Base-by-base conservation (phyloP, 768 basidiomycete species). In the Mycena capillaripes region DNA sequence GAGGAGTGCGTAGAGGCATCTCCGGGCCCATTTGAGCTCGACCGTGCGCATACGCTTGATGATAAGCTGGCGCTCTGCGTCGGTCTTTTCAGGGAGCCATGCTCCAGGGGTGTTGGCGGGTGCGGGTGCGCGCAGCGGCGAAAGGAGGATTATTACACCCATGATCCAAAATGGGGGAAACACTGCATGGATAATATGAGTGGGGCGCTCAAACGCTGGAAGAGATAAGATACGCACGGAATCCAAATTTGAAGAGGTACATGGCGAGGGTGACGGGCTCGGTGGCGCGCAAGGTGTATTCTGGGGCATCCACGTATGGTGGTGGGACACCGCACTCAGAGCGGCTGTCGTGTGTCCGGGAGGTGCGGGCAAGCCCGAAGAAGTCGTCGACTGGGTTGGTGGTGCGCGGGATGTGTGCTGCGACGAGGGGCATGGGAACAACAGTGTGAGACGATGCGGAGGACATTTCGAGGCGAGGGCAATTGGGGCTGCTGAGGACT, bases 161-260 rank as follows among this genome's bases (percentile, higher is more conserved):
- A 91, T 81, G 44, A 87, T 82, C 90, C 90, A 91, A 78, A 92
- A 91, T 46, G 87, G 82, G 2, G 88, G 89, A 78, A 91, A 91
- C 61, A 91, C 90, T 92, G 59, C 32, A 29, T 30, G 23, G 63
- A 56, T 53, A 65, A 71, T 69, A 59, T 71, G 29, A 56, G 52
- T 7, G 21, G 36, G 44, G n/a, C 10, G 36, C 21, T 19, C 19
- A 36, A 27, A 0, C 19, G 4, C 14, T 27, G 23, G 10, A 56
- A 55, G 16, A 36, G 46, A 48, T 61, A 36, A 36, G 23, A 71
- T 55, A 83, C 90, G 78, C 76, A 91, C 91, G 76, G 78, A 92
- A 91, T 44, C 90, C 89, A 66, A 90, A 91, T 76, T 87, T 88
- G 82, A 92, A 91, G 60, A 92, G 80, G 79, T 87, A 89, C 80